Evolutionary conservation across 139 green algal species (phyloP), one percentile per base, ranked within the genome.

Genomic region (Chlamydomonas applanata): DNA sequence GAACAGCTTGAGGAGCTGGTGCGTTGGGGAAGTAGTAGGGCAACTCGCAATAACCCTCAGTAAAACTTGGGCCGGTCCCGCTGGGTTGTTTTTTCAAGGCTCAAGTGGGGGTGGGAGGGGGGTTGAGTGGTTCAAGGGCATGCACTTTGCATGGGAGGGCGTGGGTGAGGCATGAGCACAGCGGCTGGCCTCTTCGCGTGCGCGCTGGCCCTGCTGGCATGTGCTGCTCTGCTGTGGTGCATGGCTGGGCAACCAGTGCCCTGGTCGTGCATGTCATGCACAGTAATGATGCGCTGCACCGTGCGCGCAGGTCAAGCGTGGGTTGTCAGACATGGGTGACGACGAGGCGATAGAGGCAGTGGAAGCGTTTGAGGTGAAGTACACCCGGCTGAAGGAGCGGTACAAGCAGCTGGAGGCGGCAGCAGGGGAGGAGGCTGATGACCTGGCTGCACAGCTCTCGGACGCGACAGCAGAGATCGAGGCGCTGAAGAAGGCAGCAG

Each of bases 311-410:
- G 61, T 82, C 1, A 77, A 77, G 70, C 34, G 69, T 45, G 64
- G 52, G 35, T 49, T 81, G 7, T 52, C 71, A 22, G 54, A 57
- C 22, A 25, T 57, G 13, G 69, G 69, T 14, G 69, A 76, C 49
- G 69, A 76, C 7, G 69, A 81, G 33, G 69, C 68, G 0, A 44
- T 49, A 4, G 76, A 83, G 22, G 71, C 77, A 25, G 82, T 87
- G 53, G 82, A 76, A 29, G 82, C 77, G 3, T 87, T 79, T 20
- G 77, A 84, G 62, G 70, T 71, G 54, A 88, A 88, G 79, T 85
- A 88, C 76, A 78, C 68, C 30, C 78, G 80, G 11, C 77, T 88
- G 14, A 88, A 85, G 71, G 79, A 75, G 22, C 73, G 73, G 13
- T 88, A 85, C 70, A 79, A 79, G 74, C 53, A 79, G 70, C 73